Conservation (phyloP, 2,329 filamentous ascomycete genomes). For the Botrytis tulipae region DNA sequence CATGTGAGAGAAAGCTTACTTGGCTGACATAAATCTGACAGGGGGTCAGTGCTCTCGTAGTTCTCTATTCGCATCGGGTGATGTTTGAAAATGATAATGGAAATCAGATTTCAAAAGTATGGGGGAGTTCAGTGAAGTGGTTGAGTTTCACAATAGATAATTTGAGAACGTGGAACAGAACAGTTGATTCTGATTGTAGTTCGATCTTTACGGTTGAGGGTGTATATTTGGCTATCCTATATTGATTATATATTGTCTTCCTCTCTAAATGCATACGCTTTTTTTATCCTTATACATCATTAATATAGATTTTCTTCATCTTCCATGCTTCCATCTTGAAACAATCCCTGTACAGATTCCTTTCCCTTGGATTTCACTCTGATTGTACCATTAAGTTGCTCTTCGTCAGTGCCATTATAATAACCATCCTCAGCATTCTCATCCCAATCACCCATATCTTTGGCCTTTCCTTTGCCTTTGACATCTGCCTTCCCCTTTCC, state of each 20-base stretch:
- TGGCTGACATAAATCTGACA: background rate
- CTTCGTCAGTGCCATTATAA: slow-evolving; percentile 23
- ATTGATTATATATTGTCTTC: background rate
- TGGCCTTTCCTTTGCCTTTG: slow-evolving; percentile 40
- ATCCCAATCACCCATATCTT: slow-evolving; percentile 40
- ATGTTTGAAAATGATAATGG: background rate
- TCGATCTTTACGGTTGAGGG: background rate
- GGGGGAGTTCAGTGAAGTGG: background rate
- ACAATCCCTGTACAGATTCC: slow-evolving; percentile 41
- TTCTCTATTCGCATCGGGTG: background rate
- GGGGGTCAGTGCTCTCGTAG: background rate
- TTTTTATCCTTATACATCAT: slow-evolving; percentile 13
- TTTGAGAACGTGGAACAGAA: background rate
- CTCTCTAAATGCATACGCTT: background rate
- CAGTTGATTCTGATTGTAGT: background rate
- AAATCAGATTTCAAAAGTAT: background rate
- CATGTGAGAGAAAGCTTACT: slow-evolving; percentile 10
- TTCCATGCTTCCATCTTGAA: slow-evolving; percentile 30
- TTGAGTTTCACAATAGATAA: background rate
- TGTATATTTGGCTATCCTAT: background rate
- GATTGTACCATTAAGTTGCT: slow-evolving; percentile 14
- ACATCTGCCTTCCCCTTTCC: slow-evolving; percentile 24
- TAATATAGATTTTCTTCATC: slow-evolving; percentile 41
- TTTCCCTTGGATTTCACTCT: slow-evolving; percentile 46
- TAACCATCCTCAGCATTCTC: slow-evolving; percentile 37